A percentile compares a stretch with the other conserved stretches of the same genome.
Evolutionary conservation across 768 basidiomycete genomes (phyloP).

Genomic region (Asterophora parasitica): DNA sequence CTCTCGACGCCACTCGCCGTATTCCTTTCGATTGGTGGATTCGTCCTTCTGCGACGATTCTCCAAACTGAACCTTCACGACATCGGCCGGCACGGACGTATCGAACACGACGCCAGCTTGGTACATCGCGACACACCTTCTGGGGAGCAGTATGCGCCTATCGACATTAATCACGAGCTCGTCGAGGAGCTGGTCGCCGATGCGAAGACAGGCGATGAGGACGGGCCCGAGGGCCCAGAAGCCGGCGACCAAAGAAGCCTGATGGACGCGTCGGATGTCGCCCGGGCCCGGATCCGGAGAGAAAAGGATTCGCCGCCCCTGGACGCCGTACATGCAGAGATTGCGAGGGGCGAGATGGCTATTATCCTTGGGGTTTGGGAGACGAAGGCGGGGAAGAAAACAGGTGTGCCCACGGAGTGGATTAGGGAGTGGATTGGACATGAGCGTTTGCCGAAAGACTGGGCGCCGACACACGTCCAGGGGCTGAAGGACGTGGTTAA

Average conservation of each 20-base stretch:
- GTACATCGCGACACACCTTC: slow-evolving; percentile 44
- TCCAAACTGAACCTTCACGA: slow-evolving; percentile 30
- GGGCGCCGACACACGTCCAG: slow-evolving; percentile 34
- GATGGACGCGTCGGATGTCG: slow-evolving; percentile 40
- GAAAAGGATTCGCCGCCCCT: slow-evolving; percentile 41
- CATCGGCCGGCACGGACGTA: slow-evolving; percentile 42
- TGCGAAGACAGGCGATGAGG: slow-evolving; percentile 25
- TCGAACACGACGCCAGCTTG: slow-evolving; percentile 60
- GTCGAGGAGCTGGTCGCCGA: slow-evolving; percentile 35
- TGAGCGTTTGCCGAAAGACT: slow-evolving; percentile 47
- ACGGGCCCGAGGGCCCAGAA: slow-evolving; percentile 21
- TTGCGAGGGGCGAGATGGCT: slow-evolving; percentile 66
- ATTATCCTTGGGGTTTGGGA: slow-evolving; percentile 58
- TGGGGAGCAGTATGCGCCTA: slow-evolving; percentile 43
- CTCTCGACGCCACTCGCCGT: slow-evolving; percentile 43
- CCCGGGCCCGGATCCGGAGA: slow-evolving; percentile 45
- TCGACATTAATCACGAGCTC: slow-evolving; percentile 28
- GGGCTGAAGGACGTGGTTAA: slow-evolving; percentile 32
- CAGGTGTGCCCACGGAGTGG: slow-evolving; percentile 42
- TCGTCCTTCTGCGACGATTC: slow-evolving; percentile 38
- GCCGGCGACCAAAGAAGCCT: slow-evolving; percentile 20
- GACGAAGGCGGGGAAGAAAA: slow-evolving; percentile 27
- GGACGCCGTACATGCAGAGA: slow-evolving; percentile 46
- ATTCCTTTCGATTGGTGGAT: slow-evolving; percentile 44
- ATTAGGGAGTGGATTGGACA: slow-evolving; percentile 45